Conservation (phyloP, 257 asterid genomes). For the Mitragyna speciosa region DNA sequence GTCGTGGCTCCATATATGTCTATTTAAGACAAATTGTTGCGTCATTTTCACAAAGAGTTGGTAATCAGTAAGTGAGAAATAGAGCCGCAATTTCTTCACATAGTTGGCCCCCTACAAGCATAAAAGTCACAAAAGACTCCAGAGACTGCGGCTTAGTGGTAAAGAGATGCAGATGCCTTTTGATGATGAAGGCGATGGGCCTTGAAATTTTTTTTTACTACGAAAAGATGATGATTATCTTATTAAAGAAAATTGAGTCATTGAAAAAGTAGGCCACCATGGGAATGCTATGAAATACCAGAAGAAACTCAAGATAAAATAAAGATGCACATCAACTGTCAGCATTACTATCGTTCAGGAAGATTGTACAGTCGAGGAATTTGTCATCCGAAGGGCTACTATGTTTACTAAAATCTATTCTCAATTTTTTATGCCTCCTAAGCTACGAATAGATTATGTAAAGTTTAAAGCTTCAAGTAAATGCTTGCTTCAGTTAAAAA, state of each 20-base stretch:
- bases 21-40: slow-evolving; percentile 34
- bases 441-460: no score
- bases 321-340: no score
- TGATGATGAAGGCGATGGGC: background rate
- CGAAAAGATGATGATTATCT: background rate
- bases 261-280: background rate
- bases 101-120: background rate
- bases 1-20: slow-evolving; percentile 26
- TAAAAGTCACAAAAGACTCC: background rate
- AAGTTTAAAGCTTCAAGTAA: background rate
- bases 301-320: no score
- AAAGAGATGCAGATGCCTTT: background rate
- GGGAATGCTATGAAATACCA: background rate
- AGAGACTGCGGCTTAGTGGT: background rate
- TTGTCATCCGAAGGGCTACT: no score
- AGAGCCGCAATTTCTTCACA: background rate
- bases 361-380: no score
- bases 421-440: no score
- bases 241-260: background rate
- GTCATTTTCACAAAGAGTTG: slow-evolving; percentile 29
- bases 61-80: background rate
- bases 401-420: no score
- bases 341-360: no score
- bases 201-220: background rate
- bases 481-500: background rate